phyloP scores from a whole-genome alignment of 148 eudicot species.

The Chenopodium album region DNA sequence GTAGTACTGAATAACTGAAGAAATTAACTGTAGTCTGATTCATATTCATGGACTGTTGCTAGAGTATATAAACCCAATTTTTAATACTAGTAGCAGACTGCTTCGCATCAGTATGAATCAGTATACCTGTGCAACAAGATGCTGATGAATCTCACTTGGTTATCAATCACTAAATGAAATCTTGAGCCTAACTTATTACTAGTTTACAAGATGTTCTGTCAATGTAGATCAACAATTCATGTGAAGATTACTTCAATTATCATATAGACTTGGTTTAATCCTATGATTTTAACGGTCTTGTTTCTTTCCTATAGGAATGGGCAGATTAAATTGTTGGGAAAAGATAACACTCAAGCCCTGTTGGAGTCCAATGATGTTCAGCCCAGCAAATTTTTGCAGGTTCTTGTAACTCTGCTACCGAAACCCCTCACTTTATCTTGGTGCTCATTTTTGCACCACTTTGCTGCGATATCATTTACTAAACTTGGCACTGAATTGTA shows the following conservation, averaged over 20 bases:
- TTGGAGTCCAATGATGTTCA: constrained; percentile 59
- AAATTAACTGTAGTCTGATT: not conserved
- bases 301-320: constrained; percentile 57
- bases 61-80: not conserved
- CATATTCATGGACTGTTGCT: not conserved
- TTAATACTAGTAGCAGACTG: not conserved
- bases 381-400: constrained; percentile 87
- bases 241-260: not conserved
- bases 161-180: constrained; percentile 1
- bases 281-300: not conserved
- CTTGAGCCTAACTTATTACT: not conserved
- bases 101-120: not conserved
- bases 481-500: not conserved
- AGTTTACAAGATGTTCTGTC: no score
- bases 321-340: constrained; percentile 73
- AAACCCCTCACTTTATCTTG: not conserved
- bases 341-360: constrained; percentile 67
- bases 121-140: not conserved
- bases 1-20: not conserved
- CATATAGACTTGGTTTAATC: not conserved
- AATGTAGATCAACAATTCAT: not conserved
- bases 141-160: constrained; percentile 5
- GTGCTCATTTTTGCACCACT: constrained; percentile 6
- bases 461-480: not conserved
- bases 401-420: not conserved